Evolutionary conservation across 108 stramenopile genomes (phyloP), one percentile per base, ranked within the genome.

Genomic region (Tribonema minus): DNA sequence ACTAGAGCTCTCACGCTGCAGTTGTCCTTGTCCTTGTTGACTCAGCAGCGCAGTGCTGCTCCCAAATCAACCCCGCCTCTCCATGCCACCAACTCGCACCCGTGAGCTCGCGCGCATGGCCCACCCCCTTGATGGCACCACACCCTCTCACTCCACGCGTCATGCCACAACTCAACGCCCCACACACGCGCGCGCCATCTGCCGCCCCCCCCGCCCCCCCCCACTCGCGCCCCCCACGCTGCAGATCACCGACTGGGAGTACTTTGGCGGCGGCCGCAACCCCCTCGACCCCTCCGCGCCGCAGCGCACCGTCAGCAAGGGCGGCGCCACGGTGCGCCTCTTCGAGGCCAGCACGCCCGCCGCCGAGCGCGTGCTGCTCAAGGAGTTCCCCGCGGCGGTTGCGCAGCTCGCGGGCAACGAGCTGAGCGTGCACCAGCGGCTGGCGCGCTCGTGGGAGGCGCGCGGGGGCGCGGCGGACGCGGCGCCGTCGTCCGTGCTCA

Each of bases 161-260:
- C n/a, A n/a, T n/a, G n/a, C n/a, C n/a, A n/a, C n/a, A n/a, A n/a
- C n/a, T n/a, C n/a, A n/a, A n/a, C n/a, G n/a, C n/a, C n/a, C n/a
- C n/a, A n/a, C n/a, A n/a, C n/a, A n/a, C n/a, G n/a, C n/a, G n/a
- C n/a, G n/a, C n/a, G n/a, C n/a, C n/a, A n/a, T n/a, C n/a, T n/a
- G n/a, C n/a, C n/a, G n/a, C n/a, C n/a, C n/a, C n/a, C n/a, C n/a
- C n/a, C n/a, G n/a, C n/a, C n/a, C n/a, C n/a, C n/a, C n/a, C n/a
- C n/a, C n/a, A n/a, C n/a, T n/a, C n/a, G n/a, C n/a, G n/a, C n/a
- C n/a, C n/a, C n/a, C n/a, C n/a, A n/a, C n/a, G n/a, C n/a, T 76
- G 40, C 66, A 76, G 59, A 67, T 76, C 37, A 67, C 67, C 3
- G 76, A 76, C 58, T 76, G 74, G 74, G 74, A 76, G 63, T 76